These are phyloP conservation scores for Aspergillus quadrilineatus DNA, from an alignment of 2,329 filamentous ascomycete genomes.

Conservation along the genomic window DNA sequence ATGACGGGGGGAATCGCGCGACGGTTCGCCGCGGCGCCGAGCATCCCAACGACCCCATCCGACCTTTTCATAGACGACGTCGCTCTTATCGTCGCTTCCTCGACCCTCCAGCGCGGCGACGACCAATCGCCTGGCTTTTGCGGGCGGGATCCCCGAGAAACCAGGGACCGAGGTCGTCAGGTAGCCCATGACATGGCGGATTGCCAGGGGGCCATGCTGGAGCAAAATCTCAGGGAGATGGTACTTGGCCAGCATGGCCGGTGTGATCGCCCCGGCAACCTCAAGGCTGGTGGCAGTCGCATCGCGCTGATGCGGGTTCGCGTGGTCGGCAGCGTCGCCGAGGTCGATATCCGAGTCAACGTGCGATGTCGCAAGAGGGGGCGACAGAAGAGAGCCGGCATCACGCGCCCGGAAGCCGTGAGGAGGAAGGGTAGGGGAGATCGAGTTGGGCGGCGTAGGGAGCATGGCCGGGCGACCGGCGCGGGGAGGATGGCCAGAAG, in stretches of 20 bases:
- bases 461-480: conserved; percentile 50
- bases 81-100: conserved; percentile 54
- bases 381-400: conserved; percentile 36
- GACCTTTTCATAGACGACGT: conserved; percentile 78
- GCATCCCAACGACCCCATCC: conserved; percentile 98
- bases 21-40: conserved; percentile 64
- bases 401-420: conserved; percentile 71
- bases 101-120: conserved; percentile 89
- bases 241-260: conserved; percentile 79
- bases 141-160: conserved; percentile 82
- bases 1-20: conserved; percentile 29
- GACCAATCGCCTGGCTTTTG: conserved; percentile 85
- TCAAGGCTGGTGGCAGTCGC: conserved; percentile 60
- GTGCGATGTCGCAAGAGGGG: conserved; percentile 47
- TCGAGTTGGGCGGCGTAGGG: conserved; percentile 91
- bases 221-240: conserved; percentile 89
- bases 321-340: conserved; percentile 63
- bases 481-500: conserved; percentile 32
- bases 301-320: conserved; percentile 45
- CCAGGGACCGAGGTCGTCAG: conserved; percentile 90
- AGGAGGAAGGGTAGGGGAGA: conserved; percentile 82
- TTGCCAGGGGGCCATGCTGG: conserved; percentile 84
- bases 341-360: conserved; percentile 88
- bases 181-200: conserved; percentile 93
- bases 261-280: conserved; percentile 77